Evolutionary conservation across 1,284 basidiomycete genomes (phyloP), one percentile per base, ranked within the genome.

Genomic region (Rhodofomes roseus): DNA sequence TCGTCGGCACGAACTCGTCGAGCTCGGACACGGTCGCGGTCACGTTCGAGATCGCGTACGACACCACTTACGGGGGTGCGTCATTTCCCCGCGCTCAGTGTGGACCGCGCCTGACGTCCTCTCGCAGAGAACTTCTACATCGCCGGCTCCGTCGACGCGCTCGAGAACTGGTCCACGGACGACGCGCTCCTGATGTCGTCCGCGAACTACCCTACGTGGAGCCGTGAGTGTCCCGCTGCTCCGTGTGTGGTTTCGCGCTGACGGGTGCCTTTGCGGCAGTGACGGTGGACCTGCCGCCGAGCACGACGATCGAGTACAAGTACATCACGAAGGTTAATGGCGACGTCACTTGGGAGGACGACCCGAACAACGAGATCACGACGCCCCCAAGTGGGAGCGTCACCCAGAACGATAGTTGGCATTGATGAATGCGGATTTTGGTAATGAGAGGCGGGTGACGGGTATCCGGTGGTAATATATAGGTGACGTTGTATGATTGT

Each of bases 111-210:
- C n/a, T n/a, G n/a, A n/a, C n/a, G n/a, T n/a, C n/a, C n/a, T n/a
- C n/a, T n/a, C n/a, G n/a, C n/a, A 90, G 89, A 92, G 71, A 87
- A 83, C 68, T 87, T 92, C 66, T 90, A 82, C 71, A 68, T 92
- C 59, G 81, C 82, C 37, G 90, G 90, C 0, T 87, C 82, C 4
- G 76, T 89, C 44, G 75, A 75, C 54, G 80, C 79, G 25, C 76
- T 92, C 48, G 63, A 77, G 65, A 79, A 81, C 70, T 92, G 89
- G 90, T 83, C 79, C 27, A 78, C 86, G 5, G 77, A 79, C 56
- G 81, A 76, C 57, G 86, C 90, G 14, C 66, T 90, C 48, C 66
- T 79, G 20, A 71, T 91, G 60, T 84, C 81, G 23, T 61, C 83
- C 16, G 79, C 75, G 16, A 78, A 81, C 59, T 90, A 90, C 71